Evolutionary conservation across 176 grass and related monocot genomes (phyloP).

Genomic region (Zizania latifolia): DNA sequence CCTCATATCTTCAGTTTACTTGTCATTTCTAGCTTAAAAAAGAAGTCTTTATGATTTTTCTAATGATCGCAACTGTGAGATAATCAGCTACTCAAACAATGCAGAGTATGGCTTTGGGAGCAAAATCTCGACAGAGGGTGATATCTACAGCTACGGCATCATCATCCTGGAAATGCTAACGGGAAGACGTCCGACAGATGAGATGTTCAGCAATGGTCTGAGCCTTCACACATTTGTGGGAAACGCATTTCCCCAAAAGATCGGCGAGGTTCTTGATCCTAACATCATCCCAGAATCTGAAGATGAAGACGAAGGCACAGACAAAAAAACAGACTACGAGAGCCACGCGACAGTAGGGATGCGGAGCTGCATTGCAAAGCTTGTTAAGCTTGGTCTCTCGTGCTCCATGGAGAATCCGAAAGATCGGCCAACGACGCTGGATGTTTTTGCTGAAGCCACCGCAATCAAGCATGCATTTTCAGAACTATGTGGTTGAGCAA

Average conservation of each 20-base stretch:
- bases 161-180: slow-evolving; percentile 39
- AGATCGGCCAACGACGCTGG: slow-evolving; percentile 28
- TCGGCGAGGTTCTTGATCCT: background rate
- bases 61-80: background rate
- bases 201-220: slow-evolving; percentile 34
- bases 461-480: slow-evolving; percentile 8
- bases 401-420: slow-evolving; percentile 24
- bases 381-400: slow-evolving; percentile 25
- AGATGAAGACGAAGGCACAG: background rate
- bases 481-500: background rate
- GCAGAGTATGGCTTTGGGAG: slow-evolving; percentile 33
- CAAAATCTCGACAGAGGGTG: slow-evolving; percentile 20
- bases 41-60: background rate
- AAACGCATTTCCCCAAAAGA: background rate
- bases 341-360: background rate
- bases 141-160: slow-evolving; percentile 47
- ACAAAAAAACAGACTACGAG: background rate
- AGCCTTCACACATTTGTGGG: slow-evolving; percentile 38
- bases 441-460: slow-evolving; percentile 19
- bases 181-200: slow-evolving; percentile 22
- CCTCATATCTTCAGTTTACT: background rate
- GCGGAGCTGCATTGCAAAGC: background rate
- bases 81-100: background rate
- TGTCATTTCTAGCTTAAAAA: background rate
- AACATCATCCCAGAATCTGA: background rate